Evolutionary conservation across 768 basidiomycete genomes (phyloP).

Genomic region (Leccinum variicolor): DNA sequence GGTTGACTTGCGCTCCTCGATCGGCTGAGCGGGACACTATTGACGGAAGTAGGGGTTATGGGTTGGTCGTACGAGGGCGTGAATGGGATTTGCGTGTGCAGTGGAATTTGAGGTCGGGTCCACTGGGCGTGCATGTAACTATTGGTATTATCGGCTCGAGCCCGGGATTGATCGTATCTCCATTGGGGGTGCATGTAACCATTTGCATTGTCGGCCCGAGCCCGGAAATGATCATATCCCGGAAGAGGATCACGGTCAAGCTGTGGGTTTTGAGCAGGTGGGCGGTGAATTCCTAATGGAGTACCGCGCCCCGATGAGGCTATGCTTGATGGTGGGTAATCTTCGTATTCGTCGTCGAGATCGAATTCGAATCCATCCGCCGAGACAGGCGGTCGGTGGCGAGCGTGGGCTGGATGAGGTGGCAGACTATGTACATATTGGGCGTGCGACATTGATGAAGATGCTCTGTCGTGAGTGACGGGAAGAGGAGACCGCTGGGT

Average conservation of each 20-base stretch:
- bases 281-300: slow-evolving; percentile 58
- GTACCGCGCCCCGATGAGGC: slow-evolving; percentile 70
- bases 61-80: slow-evolving; percentile 49
- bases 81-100: slow-evolving; percentile 63
- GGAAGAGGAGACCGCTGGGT: slow-evolving; percentile 35
- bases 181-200: slow-evolving; percentile 64
- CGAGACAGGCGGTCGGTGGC: slow-evolving; percentile 45
- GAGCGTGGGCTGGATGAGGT: slow-evolving; percentile 33
- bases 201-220: slow-evolving; percentile 66
- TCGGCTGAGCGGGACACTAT: slow-evolving; percentile 39
- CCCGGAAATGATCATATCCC: slow-evolving; percentile 54
- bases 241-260: slow-evolving; percentile 50
- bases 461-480: slow-evolving; percentile 35
- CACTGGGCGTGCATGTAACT: slow-evolving; percentile 68
- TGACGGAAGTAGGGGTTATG: slow-evolving; percentile 35
- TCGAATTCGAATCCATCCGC: slow-evolving; percentile 73
- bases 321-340: slow-evolving; percentile 53
- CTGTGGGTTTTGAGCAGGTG: slow-evolving; percentile 56
- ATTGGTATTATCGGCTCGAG: slow-evolving; percentile 68
- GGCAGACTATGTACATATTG: slow-evolving; percentile 31
- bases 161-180: slow-evolving; percentile 62
- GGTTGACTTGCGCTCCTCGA: slow-evolving; percentile 82
- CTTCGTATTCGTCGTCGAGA: slow-evolving; percentile 73
- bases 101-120: slow-evolving; percentile 44
- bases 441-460: slow-evolving; percentile 32